Conservation (phyloP, 2,329 filamentous ascomycete species). For the Elsinoe fawcettii region DNA sequence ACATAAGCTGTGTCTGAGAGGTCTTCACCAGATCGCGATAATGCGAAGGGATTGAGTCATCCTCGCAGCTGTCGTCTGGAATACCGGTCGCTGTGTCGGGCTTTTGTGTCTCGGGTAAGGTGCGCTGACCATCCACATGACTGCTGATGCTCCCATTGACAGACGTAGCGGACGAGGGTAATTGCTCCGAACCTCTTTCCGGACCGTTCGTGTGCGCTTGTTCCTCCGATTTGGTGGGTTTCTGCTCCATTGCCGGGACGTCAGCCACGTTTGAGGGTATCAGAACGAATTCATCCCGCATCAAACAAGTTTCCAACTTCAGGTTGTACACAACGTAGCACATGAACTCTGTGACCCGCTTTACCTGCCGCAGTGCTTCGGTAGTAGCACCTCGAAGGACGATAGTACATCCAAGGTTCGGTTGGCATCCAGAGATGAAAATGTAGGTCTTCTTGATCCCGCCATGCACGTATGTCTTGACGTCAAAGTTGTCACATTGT, state of each 20-base stretch:
- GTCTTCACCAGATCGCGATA: conserved; percentile 94
- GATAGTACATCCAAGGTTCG: conserved; percentile 89
- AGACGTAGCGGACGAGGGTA: neutral
- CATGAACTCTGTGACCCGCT: conserved; percentile 96
- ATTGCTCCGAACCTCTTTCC: neutral
- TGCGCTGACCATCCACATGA: neutral
- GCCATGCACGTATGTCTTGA: conserved; percentile 87
- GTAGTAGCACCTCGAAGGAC: conserved; percentile 75
- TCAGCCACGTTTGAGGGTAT: conserved; percentile 50
- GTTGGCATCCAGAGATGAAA: conserved; percentile 82
- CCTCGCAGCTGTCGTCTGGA: conserved; percentile 31
- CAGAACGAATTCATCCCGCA: conserved; percentile 85
- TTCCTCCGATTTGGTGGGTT: neutral
- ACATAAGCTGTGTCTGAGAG: conserved; percentile 86
- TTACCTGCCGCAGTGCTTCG: conserved; percentile 65
- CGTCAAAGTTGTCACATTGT: conserved; percentile 77
- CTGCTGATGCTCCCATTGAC: neutral
- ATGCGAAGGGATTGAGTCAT: conserved; percentile 58
- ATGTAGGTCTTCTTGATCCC: conserved; percentile 89
- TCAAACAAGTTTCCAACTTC: conserved; percentile 86
- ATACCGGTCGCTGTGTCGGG: neutral
- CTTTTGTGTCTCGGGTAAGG: neutral
- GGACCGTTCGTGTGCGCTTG: neutral
- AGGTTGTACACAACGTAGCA: conserved; percentile 97
- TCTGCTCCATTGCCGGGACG: neutral